phyloP scores from a whole-genome alignment of 495 filamentous ascomycete species.

The Tuber calosporum region DNA sequence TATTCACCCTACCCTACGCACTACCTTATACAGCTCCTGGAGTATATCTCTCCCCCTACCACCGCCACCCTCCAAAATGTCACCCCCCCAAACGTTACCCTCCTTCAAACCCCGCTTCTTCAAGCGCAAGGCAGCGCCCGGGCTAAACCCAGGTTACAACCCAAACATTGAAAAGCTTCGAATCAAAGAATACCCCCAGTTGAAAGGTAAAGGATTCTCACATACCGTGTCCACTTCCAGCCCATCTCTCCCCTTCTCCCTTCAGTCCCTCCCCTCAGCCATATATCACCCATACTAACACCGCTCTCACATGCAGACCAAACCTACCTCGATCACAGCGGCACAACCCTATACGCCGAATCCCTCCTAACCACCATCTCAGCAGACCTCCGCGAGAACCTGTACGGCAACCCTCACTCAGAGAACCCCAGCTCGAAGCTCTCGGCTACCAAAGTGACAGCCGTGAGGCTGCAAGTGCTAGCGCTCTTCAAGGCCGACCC shows the following conservation, averaged over 20 bases:
- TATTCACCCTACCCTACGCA: background rate
- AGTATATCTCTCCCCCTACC: background rate
- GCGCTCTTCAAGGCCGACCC: constrained; percentile 58
- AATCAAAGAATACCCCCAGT: constrained; percentile 30
- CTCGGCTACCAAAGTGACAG: constrained; percentile 56
- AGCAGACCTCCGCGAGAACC: constrained; percentile 50
- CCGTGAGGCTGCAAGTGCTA: constrained; percentile 53
- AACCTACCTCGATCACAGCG: constrained; percentile 67
- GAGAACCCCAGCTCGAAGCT: constrained; percentile 57
- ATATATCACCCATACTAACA: constrained; percentile 10
- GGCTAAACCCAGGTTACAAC: constrained; percentile 25
- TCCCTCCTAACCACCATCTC: constrained; percentile 57
- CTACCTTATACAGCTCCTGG: background rate
- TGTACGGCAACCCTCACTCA: constrained; percentile 74
- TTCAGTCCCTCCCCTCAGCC: background rate
- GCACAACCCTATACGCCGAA: constrained; percentile 63
- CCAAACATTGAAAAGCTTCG: constrained; percentile 26
- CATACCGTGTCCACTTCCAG: background rate
- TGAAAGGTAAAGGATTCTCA: constrained; percentile 19
- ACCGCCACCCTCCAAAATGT: background rate
- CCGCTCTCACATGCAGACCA: constrained; percentile 14
- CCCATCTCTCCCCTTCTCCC: background rate
- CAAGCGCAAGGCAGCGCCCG: background rate
- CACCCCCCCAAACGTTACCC: background rate
- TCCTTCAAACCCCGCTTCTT: background rate